These are phyloP conservation scores for Nicotiana benthamiana DNA, from an alignment of 257 asterid species.

Conservation along the genomic window DNA sequence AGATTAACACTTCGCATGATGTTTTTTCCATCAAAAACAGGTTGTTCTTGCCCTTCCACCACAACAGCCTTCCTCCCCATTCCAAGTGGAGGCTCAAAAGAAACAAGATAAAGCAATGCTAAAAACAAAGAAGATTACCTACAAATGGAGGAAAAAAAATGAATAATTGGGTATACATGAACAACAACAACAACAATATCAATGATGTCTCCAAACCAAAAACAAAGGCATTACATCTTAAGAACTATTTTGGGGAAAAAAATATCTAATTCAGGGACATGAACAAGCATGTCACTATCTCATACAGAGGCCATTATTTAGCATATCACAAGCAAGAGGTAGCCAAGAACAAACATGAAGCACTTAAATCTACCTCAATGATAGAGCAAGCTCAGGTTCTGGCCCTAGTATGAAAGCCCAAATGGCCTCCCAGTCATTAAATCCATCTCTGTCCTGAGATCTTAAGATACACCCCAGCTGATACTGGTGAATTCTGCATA, in stretches of 20 bases:
- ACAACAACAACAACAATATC: neutral
- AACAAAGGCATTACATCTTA: neutral
- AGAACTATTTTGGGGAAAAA: neutral
- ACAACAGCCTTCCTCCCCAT: neutral
- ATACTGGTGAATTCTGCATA: slow-evolving; percentile 29
- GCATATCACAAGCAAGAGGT: slow-evolving; percentile 3
- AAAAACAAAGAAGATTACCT: neutral
- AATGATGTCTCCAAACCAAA: neutral
- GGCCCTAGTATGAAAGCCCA: slow-evolving; percentile 99
- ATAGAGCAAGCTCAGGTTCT: slow-evolving; percentile 90
- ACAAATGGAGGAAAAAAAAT: neutral
- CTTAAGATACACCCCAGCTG: slow-evolving; percentile 32
- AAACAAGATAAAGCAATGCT: neutral
- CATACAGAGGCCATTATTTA: neutral
- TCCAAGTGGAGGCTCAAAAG: neutral
- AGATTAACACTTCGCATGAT: neutral
- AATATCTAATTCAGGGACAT: neutral
- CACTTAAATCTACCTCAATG: slow-evolving; percentile 47
- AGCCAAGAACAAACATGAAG: slow-evolving; percentile 3
- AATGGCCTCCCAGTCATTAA: slow-evolving; percentile 85
- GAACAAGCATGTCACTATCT: neutral
- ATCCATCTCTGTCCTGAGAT: slow-evolving; percentile 20
- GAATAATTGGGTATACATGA: neutral
- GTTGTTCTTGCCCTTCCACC: neutral
- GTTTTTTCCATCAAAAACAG: neutral